Evolutionary conservation across 2,329 filamentous ascomycete genomes (phyloP).

Genomic region (Leptoxyphium fumago): DNA sequence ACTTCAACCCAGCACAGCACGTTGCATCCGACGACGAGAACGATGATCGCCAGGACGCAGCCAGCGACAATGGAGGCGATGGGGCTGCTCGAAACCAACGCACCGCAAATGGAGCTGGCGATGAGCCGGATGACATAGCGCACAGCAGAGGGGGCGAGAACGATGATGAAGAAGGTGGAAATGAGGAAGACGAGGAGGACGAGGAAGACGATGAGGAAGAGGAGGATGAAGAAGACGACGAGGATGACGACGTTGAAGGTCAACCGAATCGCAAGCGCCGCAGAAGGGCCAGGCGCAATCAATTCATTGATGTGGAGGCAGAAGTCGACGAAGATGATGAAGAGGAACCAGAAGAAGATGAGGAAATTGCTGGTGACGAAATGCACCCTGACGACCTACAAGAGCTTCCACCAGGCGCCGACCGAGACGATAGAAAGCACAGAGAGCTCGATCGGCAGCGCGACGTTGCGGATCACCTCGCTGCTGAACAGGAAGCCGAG

Average conservation of each 20-base stretch:
- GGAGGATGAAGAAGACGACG: constrained; percentile 17
- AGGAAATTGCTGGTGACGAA: constrained; percentile 72
- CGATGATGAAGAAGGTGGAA: constrained; percentile 41
- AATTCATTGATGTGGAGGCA: constrained; percentile 95
- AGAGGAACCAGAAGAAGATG: constrained; percentile 74
- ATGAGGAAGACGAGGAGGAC: constrained; percentile 49
- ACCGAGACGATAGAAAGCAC: constrained; percentile 83
- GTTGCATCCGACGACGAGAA: constrained; percentile 59
- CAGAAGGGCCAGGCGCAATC: constrained; percentile 58
- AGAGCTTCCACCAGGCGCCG: constrained; percentile 56
- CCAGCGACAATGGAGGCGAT: constrained; percentile 23
- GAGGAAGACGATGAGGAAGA: constrained; percentile 26
- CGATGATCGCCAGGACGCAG: constrained; percentile 22
- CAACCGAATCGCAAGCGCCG: constrained; percentile 68
- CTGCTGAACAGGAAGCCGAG: constrained; percentile 86
- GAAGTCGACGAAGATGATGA: constrained; percentile 93
- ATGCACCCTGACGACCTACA: constrained; percentile 81
- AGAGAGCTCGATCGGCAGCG: constrained; percentile 86
- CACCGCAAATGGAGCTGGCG: constrained; percentile 23
- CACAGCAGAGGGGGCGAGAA: constrained; percentile 40
- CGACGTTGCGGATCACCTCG: constrained; percentile 73
- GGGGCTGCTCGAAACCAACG: constrained; percentile 12
- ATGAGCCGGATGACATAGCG: constrained; percentile 12
- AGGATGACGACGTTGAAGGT: constrained; percentile 20
- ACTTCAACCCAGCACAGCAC: constrained; percentile 73